These are phyloP conservation scores for Cucurbitaria berberidis DNA, from an alignment of 2,329 filamentous ascomycete genomes.

Conservation along the genomic window DNA sequence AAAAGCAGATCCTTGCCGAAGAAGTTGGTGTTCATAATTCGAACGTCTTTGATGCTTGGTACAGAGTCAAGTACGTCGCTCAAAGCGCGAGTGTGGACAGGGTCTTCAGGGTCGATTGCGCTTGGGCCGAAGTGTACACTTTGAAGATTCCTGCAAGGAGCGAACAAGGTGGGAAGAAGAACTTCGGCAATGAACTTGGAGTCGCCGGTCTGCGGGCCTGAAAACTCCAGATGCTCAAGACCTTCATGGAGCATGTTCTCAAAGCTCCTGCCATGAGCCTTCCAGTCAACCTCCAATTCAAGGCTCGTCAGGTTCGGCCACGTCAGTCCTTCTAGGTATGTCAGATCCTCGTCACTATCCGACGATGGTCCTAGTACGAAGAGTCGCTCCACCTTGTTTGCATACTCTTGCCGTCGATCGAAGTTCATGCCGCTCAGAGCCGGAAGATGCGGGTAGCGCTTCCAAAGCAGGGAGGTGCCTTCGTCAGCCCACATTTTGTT, in stretches of 20 bases:
- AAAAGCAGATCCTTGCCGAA: constrained; percentile 36
- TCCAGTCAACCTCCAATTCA: constrained; percentile 40
- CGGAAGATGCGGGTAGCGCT: constrained; percentile 37
- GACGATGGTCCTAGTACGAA: constrained; percentile 28
- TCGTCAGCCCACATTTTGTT: constrained; percentile 44
- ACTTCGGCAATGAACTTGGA: constrained; percentile 28
- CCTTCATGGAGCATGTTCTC: constrained; percentile 28
- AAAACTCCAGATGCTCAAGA: constrained; percentile 36
- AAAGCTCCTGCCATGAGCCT: constrained; percentile 24
- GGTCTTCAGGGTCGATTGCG: constrained; percentile 21
- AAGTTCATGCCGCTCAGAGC: constrained; percentile 29
- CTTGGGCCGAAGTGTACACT: constrained; percentile 37
- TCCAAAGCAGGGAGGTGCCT: constrained; percentile 42
- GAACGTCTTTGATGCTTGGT: constrained; percentile 28
- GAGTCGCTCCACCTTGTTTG: constrained; percentile 37
- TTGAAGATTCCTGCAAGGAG: constrained; percentile 27
- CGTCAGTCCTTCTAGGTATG: constrained; percentile 31
- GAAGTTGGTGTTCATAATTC: constrained; percentile 32
- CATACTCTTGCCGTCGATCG: constrained; percentile 38
- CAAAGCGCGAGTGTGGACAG: constrained; percentile 30
- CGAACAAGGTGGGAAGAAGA: constrained; percentile 32
- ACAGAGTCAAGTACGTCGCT: constrained; percentile 25
- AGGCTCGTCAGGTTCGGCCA: constrained; percentile 41
- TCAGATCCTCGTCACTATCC: constrained; percentile 20
- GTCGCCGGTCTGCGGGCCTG: constrained; percentile 30